A percentile compares a stretch with the other conserved stretches of the same genome.
Conservation (phyloP, 2,329 filamentous ascomycete species). For the Pseudocercospora macadamiae region DNA sequence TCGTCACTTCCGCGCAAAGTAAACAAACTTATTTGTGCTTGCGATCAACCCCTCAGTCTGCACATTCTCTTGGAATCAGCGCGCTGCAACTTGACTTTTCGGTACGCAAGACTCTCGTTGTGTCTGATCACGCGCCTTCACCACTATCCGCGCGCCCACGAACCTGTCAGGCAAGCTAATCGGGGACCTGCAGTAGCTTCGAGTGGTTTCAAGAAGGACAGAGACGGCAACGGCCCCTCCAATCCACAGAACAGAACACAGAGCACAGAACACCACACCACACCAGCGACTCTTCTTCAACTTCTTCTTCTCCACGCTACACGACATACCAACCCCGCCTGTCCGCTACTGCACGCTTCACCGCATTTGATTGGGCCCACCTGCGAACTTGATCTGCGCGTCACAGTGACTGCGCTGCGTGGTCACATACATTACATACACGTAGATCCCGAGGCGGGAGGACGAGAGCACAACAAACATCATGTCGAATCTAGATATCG, state of each 20-base stretch:
- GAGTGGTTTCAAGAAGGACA: not conserved
- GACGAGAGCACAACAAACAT: slow-evolving; percentile 7
- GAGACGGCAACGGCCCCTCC: too few relatives aligned
- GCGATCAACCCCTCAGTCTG: not conserved
- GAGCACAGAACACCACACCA: too few relatives aligned
- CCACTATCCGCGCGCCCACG: not conserved
- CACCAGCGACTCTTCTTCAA: not conserved
- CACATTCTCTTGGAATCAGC: too few relatives aligned
- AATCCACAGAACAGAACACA: too few relatives aligned
- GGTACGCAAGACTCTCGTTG: not conserved
- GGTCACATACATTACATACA: not conserved
- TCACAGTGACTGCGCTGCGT: not conserved
- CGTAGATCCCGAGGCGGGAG: not conserved
- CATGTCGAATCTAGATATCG: slow-evolving; percentile 62
- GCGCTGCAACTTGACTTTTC: too few relatives aligned
- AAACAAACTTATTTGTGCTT: not conserved
- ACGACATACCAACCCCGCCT: slow-evolving; percentile 3
- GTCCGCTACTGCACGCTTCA: not conserved
- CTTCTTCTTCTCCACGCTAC: slow-evolving; percentile 1
- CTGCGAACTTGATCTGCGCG: slow-evolving; percentile 4
- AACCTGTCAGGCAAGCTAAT: slow-evolving; percentile 3
- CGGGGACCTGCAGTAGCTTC: slow-evolving; percentile 9
- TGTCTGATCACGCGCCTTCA: not conserved
- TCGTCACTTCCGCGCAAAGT: not conserved
- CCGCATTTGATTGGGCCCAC: too few relatives aligned